phyloP scores from a whole-genome alignment of 202 grass and related monocot genomes.

The Hordeum pubiflorum region DNA sequence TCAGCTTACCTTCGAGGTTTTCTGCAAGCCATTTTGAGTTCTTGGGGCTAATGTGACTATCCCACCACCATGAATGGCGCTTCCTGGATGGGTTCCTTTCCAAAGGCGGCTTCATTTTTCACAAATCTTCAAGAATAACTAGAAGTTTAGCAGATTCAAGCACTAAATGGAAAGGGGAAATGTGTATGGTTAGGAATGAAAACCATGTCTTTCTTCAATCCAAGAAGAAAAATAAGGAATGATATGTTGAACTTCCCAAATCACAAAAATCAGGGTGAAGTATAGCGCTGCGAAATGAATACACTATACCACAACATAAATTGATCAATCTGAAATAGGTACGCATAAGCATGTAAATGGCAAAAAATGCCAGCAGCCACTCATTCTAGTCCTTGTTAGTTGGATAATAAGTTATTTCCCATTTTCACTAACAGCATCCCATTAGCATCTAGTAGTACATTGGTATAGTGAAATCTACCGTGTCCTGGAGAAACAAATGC shows the following conservation, averaged over 20 bases:
- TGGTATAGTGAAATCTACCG: not conserved
- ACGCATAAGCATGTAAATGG: not conserved
- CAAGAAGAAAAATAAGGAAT: not conserved
- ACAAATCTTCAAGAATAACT: not conserved
- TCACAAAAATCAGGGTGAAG: not conserved
- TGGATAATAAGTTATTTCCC: not conserved
- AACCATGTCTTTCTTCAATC: not conserved
- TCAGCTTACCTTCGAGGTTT: conserved; percentile 70
- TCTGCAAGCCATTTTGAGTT: conserved; percentile 91
- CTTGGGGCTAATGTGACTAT: conserved; percentile 85
- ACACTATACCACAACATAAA: not conserved
- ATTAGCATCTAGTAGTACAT: not conserved
- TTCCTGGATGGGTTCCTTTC: conserved; percentile 68
- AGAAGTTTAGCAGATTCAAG: not conserved
- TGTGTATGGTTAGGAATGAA: not conserved
- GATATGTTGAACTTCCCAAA: not conserved
- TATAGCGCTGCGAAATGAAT: not conserved
- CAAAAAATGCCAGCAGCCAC: not conserved
- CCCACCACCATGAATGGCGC: conserved; percentile 95
- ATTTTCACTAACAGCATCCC: not conserved
- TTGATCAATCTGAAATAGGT: not conserved
- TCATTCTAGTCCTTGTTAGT: conserved; percentile 10
- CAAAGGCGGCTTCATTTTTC: conserved; percentile 52
- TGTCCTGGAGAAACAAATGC: not conserved
- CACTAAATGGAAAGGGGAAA: not conserved